Conservation (phyloP, 2,329 filamentous ascomycete species). For the Dactylonectria macrodidyma region DNA sequence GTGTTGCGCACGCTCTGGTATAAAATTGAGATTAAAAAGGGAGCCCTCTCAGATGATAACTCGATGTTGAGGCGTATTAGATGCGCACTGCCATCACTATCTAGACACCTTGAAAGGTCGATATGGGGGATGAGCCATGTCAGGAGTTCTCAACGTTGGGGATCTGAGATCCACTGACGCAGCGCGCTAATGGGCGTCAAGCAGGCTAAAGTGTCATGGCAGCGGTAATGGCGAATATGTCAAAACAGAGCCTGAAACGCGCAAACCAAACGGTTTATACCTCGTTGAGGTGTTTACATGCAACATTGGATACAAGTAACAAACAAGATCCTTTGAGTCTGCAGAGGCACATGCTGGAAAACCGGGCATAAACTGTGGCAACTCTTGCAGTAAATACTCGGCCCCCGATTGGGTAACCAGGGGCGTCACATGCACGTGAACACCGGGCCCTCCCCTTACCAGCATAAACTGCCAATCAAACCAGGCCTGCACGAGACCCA, state of each 20-base stretch:
- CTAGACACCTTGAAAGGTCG: no score
- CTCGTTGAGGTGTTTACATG: no score
- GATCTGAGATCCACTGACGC: constrained; percentile 20
- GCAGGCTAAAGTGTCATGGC: constrained; percentile 19
- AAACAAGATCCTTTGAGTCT: not conserved
- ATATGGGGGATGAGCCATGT: no score
- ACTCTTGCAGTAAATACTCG: constrained; percentile 42
- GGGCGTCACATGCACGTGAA: constrained; percentile 45
- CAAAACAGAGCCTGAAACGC: constrained; percentile 12
- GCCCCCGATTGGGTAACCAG: constrained; percentile 33
- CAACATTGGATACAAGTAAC: not conserved
- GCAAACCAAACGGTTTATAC: not conserved
- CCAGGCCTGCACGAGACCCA: constrained; percentile 38
- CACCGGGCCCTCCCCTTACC: constrained; percentile 43
- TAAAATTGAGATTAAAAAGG: not conserved
- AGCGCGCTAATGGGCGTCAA: constrained; percentile 15
- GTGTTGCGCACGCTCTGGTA: not conserved
- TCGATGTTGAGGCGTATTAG: not conserved
- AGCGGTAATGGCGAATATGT: constrained; percentile 21
- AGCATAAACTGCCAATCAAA: constrained; percentile 50
- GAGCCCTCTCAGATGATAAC: not conserved
- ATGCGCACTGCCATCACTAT: not conserved
- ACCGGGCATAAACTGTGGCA: constrained; percentile 28
- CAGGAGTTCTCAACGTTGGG: not conserved
- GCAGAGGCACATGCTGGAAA: not conserved